Evolutionary conservation across 441 rosid genomes (phyloP), one percentile per base, ranked within the genome.

Genomic region (Isatis lusitanica): DNA sequence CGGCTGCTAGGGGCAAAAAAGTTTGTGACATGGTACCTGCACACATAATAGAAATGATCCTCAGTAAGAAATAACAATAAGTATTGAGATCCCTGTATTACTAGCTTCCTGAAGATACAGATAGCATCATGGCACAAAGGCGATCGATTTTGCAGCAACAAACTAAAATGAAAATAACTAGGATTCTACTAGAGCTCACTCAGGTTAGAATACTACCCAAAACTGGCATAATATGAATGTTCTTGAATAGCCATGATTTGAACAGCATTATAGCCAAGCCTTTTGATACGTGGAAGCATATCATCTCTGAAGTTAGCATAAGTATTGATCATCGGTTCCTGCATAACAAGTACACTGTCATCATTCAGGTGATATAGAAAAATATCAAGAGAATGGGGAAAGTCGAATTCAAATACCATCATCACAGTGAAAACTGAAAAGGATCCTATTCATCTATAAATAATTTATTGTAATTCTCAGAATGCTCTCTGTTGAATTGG

Each of bases 201-300:
- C 18, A 56, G 68, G 57, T 31, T 42, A 71, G 35, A 62, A 66
- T 73, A 77, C 58, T 89, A 94, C 99, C 99, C 99, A 81, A 94
- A 94, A 78, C 99, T 94, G 56, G 92, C 98, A 81, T 94, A 94
- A 76, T 94, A 92, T 35, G 98, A 92, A 78, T 94, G 99, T 83
- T 94, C 99, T 83, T 94, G 99, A 80, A 94, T 88, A 56, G 99
- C 99, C 99, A 94, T 94, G 80, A 94, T 84, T 85, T 94, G 99
- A 73, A 94, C 97, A 66, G 97, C 93, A 89, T 94, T 94, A 73
- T 94, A 94, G 60, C 98, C 99, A 75, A 94, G 97, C 76, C 44
- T 87, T 82, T 94, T 94, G 79, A 94, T 88, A 61, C 98, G 98
- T 62, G 99, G 99, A 83, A 94, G 97, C 80, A 94, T 87, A 47